These are phyloP conservation scores for Flaveria bidentis DNA, from an alignment of 129 eudicot genomes.

Conservation along the genomic window DNA sequence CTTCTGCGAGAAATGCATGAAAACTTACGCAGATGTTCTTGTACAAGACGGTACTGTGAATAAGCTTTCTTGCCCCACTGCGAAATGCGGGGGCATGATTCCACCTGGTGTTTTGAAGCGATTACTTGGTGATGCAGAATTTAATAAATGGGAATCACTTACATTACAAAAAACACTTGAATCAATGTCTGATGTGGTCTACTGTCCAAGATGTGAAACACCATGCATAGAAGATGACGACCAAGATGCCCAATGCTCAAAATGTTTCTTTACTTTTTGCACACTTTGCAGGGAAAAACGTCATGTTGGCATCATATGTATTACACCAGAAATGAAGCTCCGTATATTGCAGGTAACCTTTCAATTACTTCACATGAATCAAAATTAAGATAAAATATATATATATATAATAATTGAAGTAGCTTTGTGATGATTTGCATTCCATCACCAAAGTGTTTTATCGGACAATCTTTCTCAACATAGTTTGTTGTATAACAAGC, in stretches of 20 bases:
- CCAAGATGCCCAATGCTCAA: slow-evolving; percentile 89
- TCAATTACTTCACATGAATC: not conserved
- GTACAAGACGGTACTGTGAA: slow-evolving; percentile 65
- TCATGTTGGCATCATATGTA: slow-evolving; percentile 74
- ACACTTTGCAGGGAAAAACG: slow-evolving; percentile 77
- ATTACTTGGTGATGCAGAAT: slow-evolving; percentile 70
- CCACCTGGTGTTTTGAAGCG: slow-evolving; percentile 72
- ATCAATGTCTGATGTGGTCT: slow-evolving; percentile 83
- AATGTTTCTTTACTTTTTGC: slow-evolving; percentile 84
- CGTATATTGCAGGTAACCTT: slow-evolving; percentile 62
- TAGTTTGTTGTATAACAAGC: too few species aligned
- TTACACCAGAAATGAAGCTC: slow-evolving; percentile 83
- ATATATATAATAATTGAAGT: not conserved
- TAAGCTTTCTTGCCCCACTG: slow-evolving; percentile 69
- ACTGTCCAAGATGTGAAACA: slow-evolving; percentile 98
- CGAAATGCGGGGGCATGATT: slow-evolving; percentile 82
- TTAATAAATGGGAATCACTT: slow-evolving; percentile 85
- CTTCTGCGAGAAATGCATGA: slow-evolving; percentile 81
- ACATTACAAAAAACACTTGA: slow-evolving; percentile 72
- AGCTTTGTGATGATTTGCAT: not conserved
- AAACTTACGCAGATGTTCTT: slow-evolving; percentile 62
- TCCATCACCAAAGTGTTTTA: not conserved
- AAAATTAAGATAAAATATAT: not conserved
- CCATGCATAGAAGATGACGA: slow-evolving; percentile 88
- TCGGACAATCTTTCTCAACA: too few species aligned